These are phyloP conservation scores for Millerozyma acaciae DNA, from an alignment of 805 yeast genomes.

Conservation along the genomic window DNA sequence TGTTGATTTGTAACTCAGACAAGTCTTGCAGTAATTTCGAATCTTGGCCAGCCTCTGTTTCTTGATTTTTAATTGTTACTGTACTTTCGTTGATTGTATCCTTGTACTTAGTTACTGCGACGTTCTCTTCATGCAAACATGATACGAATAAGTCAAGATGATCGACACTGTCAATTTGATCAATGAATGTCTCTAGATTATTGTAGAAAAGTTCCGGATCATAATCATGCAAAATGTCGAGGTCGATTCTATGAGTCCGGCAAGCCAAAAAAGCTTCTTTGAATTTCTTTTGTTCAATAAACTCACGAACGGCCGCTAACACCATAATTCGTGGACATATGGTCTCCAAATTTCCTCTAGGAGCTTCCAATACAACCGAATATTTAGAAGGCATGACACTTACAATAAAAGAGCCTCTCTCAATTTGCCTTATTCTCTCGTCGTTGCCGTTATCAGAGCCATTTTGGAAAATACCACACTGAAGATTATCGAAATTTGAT, in stretches of 20 bases:
- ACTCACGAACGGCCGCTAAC: slow-evolving; percentile 71
- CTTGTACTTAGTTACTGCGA: slow-evolving; percentile 71
- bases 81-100: slow-evolving; percentile 53
- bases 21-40: slow-evolving; percentile 17
- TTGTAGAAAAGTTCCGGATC: slow-evolving; percentile 64
- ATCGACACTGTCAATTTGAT: slow-evolving; percentile 67
- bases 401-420: slow-evolving; percentile 85
- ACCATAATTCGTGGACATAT: slow-evolving; percentile 92
- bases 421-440: slow-evolving; percentile 85
- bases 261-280: slow-evolving; percentile 76
- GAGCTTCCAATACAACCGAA: slow-evolving; percentile 85
- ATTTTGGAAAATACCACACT: slow-evolving; percentile 30
- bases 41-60: slow-evolving; percentile 6
- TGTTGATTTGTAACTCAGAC: slow-evolving; percentile 17
- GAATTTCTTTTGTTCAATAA: slow-evolving; percentile 56
- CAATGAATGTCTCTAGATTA: slow-evolving; percentile 63
- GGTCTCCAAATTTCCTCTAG: slow-evolving; percentile 94
- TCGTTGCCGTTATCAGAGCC: slow-evolving; percentile 39
- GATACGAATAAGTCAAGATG: slow-evolving; percentile 84
- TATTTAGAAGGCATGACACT: slow-evolving; percentile 78
- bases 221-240: slow-evolving; percentile 87
- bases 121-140: slow-evolving; percentile 82
- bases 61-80: no score
- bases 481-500: slow-evolving; percentile 28
- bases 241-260: slow-evolving; percentile 85